Evolutionary conservation across 1,284 basidiomycete genomes (phyloP).

Genomic region (Pseudozyma sp.): DNA sequence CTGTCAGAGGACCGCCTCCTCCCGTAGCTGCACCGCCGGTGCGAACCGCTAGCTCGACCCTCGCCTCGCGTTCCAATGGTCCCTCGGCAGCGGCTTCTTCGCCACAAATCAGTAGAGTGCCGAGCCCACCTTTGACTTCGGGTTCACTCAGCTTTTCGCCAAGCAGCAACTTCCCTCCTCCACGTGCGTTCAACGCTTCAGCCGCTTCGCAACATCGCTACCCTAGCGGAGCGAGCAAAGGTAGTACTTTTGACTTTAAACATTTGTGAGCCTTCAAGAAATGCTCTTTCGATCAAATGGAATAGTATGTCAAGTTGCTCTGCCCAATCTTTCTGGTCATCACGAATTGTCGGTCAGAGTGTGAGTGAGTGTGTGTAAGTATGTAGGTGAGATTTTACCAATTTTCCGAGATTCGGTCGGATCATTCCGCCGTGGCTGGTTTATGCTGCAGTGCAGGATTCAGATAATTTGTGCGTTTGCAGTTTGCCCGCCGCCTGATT

Average conservation of each 20-base stretch:
- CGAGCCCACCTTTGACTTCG: conserved; percentile 34
- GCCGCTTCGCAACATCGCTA: conserved; percentile 42
- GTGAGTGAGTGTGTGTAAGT: conserved; percentile 1
- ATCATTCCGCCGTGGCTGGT: too few species aligned
- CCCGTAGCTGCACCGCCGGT: conserved; percentile 70
- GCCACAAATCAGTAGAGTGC: conserved; percentile 22
- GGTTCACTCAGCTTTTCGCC: conserved; percentile 41
- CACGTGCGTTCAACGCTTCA: conserved; percentile 37
- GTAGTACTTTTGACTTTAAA: conserved; percentile 37
- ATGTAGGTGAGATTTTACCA: neutral
- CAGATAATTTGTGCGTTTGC: too few species aligned
- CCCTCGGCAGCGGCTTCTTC: conserved; percentile 2
- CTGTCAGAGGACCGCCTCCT: conserved; percentile 75
- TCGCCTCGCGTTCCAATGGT: conserved; percentile 28
- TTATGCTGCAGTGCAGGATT: too few species aligned
- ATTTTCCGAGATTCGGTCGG: too few species aligned
- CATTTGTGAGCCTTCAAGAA: conserved; percentile 5
- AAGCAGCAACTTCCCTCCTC: conserved; percentile 42
- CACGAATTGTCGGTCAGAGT: neutral
- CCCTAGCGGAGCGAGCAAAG: conserved; percentile 41
- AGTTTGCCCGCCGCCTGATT: neutral
- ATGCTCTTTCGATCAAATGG: neutral
- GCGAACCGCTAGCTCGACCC: conserved; percentile 45
- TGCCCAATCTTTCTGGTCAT: too few species aligned
- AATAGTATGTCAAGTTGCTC: neutral